A percentile compares a stretch with the other conserved stretches of the same genome.
phyloP scores from a whole-genome alignment of 805 yeast genomes.

The Blastobotrys terrestris region DNA sequence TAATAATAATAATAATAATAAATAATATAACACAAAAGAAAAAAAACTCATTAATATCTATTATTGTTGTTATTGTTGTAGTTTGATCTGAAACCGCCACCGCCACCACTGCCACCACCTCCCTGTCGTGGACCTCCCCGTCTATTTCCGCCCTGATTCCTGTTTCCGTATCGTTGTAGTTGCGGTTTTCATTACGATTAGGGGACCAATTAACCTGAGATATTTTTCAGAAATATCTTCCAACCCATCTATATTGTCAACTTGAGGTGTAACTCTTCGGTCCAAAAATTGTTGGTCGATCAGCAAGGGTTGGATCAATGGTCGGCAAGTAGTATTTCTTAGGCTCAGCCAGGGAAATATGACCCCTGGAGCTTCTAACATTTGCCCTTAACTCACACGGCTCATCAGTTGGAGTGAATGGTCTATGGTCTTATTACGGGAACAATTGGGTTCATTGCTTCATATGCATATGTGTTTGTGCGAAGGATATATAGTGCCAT shows the following conservation, averaged over 20 bases:
- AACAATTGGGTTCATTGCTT: slow-evolving; percentile 62
- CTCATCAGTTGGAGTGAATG: not conserved
- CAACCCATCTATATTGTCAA: slow-evolving; percentile 39
- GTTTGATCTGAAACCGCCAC: slow-evolving; percentile 10
- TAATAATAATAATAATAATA: not conserved
- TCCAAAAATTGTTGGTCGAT: not conserved
- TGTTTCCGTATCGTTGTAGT: slow-evolving; percentile 16
- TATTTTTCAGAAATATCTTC: slow-evolving; percentile 43
- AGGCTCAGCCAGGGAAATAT: not conserved
- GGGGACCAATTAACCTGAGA: slow-evolving; percentile 50
- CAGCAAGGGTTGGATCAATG: not conserved
- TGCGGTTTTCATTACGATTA: slow-evolving; percentile 32
- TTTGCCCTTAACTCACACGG: not conserved
- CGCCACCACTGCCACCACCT: slow-evolving; percentile 11
- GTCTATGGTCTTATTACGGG: slow-evolving; percentile 69
- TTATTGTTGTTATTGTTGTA: slow-evolving; percentile 10
- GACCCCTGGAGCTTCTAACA: not conserved
- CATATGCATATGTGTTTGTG: slow-evolving; percentile 49
- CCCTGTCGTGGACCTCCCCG: slow-evolving; percentile 15
- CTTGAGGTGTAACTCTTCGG: slow-evolving; percentile 31
- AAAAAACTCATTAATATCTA: not conserved
- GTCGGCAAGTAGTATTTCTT: not conserved
- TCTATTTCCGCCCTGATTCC: slow-evolving; percentile 7
- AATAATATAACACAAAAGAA: not conserved
- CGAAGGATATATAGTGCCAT: slow-evolving; percentile 53